These are phyloP conservation scores for Globisporangium splendens DNA, from an alignment of 352 stramenopile genomes.

Conservation along the genomic window DNA sequence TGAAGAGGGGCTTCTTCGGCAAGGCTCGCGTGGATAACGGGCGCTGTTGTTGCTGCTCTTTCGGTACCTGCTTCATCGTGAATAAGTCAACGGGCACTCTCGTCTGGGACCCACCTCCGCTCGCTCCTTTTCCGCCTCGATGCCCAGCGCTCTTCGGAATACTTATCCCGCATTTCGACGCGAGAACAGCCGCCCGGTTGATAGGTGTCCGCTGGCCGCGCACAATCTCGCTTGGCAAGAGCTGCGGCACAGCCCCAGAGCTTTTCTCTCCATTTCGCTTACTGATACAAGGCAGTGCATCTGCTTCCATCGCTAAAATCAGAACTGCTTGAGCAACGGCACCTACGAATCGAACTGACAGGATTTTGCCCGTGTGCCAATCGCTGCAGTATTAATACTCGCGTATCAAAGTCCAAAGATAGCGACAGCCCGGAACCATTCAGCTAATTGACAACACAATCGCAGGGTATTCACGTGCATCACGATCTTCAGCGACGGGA, in stretches of 20 bases:
- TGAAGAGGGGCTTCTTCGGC: background rate
- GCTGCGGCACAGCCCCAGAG: conserved; percentile 4
- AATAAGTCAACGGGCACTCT: too few species aligned
- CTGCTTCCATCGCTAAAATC: background rate
- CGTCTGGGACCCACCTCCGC: background rate
- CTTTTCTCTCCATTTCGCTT: conserved; percentile 12
- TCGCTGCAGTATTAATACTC: too few species aligned
- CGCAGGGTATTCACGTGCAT: background rate
- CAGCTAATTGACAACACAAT: too few species aligned
- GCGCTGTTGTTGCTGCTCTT: background rate
- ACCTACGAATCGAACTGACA: too few species aligned
- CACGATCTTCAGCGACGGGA: background rate
- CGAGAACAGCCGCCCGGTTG: background rate
- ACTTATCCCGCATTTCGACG: conserved; percentile 2
- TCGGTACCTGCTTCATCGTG: background rate
- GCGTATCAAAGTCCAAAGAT: too few species aligned
- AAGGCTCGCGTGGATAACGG: conserved; percentile 7
- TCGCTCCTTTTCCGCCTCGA: background rate
- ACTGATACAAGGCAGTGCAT: conserved; percentile 10
- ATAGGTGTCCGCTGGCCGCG: background rate
- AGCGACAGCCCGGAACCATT: too few species aligned
- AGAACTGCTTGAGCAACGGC: too few species aligned
- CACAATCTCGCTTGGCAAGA: conserved; percentile 1
- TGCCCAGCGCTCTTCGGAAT: conserved; percentile 9
- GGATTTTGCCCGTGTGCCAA: too few species aligned